Evolutionary conservation across 2,329 filamentous ascomycete genomes (phyloP), one percentile per base, ranked within the genome.

Genomic region (Penicillium sp.): DNA sequence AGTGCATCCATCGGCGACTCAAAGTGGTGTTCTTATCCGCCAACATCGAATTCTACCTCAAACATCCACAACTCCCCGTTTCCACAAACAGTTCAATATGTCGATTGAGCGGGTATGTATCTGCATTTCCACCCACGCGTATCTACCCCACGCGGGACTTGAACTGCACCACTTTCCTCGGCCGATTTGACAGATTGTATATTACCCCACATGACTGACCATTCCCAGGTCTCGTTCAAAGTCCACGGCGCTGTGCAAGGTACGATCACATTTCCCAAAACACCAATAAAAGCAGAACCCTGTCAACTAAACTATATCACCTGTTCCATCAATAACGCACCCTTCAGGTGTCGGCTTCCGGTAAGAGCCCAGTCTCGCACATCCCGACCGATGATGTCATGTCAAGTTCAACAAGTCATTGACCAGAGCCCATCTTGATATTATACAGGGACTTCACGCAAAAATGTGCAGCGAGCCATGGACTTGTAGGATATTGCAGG

Each of bases 241-340:
- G 84, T 83, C 50, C 82, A 87, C 59, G 86, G 85, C 46, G 77
- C 77, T 33, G 86, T 89, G 10, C 86, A 89, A 78, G 86, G 86
- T 84, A 71, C 53, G 72, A 29, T 25, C 18, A 2, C 38, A 12
- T 25, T 7, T 31, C 18, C 18, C 7, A 27, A n/a, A 15, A 6
- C 31, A 28, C 8, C 33, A n/a, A 23, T 39, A 24, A 9, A 15
- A 8, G n/a, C 20, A 15, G 3, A n/a, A 3, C 10, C 10, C 8
- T n/a, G 9, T 6, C 10, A 8, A 15, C 3, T 10, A 12, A 6
- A 15, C 8, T 9, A 24, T 6, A 35, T 12, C 23, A 6, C 6
- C n/a, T 15, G 7, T 20, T 37, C 12, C 13, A 18, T 7, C 38
- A 20, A 50, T 54, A 37, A 54, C 29, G 37, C 33, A n/a, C 23